phyloP scores from a whole-genome alignment of 352 stramenopile species.

The Pythium brassicae region DNA sequence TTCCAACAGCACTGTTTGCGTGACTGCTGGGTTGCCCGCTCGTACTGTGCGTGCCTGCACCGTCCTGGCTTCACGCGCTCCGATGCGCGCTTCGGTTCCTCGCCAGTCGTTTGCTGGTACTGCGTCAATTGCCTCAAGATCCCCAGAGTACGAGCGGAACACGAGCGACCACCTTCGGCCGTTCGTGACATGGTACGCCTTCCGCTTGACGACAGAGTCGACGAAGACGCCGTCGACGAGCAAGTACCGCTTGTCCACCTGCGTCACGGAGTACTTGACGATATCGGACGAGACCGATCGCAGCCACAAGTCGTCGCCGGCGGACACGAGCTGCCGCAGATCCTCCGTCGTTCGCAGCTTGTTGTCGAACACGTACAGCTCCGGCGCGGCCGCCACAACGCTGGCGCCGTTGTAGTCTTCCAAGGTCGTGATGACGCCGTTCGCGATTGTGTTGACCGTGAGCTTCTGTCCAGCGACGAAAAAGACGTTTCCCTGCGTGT shows the following conservation, averaged over 20 bases:
- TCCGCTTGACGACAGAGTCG: constrained; percentile 27
- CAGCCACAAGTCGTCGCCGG: constrained; percentile 55
- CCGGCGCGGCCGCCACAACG: constrained; percentile 23
- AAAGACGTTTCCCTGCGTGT: constrained; percentile 22
- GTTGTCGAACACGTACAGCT: constrained; percentile 60
- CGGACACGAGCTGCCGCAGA: constrained; percentile 25
- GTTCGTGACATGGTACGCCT: constrained; percentile 29
- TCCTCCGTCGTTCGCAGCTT: constrained; percentile 56
- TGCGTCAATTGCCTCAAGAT: constrained; percentile 52
- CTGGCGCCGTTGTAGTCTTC: constrained; percentile 28
- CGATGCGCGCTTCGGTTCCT: constrained; percentile 48
- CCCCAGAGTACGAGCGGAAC: constrained; percentile 60
- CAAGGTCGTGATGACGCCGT: constrained; percentile 25
- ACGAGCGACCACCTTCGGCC: constrained; percentile 63
- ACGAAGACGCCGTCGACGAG: constrained; percentile 47
- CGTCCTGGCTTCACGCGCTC: constrained; percentile 30
- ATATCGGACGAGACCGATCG: constrained; percentile 33
- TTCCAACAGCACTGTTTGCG: constrained; percentile 53
- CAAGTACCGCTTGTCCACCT: constrained; percentile 29
- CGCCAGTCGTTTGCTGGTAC: constrained; percentile 56
- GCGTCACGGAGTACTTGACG: constrained; percentile 35
- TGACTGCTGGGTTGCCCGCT: constrained; percentile 45
- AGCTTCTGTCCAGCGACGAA: constrained; percentile 36
- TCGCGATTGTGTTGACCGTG: constrained; percentile 23
- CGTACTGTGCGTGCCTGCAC: constrained; percentile 35